Evolutionary conservation across 2,329 filamentous ascomycete genomes (phyloP).

Genomic region (Colletotrichum paranaense): DNA sequence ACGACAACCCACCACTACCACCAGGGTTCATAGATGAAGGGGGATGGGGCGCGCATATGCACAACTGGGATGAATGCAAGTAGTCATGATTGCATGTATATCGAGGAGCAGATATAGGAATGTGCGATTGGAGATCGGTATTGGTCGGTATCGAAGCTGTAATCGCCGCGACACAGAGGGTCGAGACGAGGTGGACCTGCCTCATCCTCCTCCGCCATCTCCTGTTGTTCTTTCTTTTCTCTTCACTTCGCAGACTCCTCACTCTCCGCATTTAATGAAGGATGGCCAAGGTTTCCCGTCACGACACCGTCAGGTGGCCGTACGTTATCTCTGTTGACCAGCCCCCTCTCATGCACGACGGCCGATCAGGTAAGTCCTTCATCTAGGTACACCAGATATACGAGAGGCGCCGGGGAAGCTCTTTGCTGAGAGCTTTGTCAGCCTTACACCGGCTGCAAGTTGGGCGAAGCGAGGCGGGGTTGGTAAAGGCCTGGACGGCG

Average conservation of each 20-base stretch:
- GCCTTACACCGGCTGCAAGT: conserved; percentile 25
- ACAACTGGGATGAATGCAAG: conserved; percentile 7
- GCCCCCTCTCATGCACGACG: conserved; percentile 6
- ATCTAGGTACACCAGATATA: neutral
- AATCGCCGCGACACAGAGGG: neutral
- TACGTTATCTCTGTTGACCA: conserved; percentile 12
- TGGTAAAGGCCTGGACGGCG: neutral
- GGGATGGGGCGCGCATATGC: conserved; percentile 24
- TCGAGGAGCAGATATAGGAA: conserved; percentile 7
- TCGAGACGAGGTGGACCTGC: conserved; percentile 3
- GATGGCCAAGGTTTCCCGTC: neutral
- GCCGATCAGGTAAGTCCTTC: conserved; percentile 2
- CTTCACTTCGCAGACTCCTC: conserved; percentile 5
- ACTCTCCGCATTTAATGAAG: neutral
- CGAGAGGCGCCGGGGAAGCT: conserved; percentile 1
- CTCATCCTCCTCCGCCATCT: conserved; percentile 1
- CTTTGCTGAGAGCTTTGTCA: neutral
- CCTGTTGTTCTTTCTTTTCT: conserved; percentile 22
- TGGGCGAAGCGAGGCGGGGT: conserved; percentile 5
- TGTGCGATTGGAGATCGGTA: neutral
- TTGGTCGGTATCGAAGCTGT: conserved; percentile 8
- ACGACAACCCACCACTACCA: neutral
- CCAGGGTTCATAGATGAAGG: neutral
- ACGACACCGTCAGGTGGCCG: conserved; percentile 12
- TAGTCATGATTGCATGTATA: conserved; percentile 21